These are phyloP conservation scores for Mycena polygramma DNA, from an alignment of 768 basidiomycete genomes.

Conservation along the genomic window DNA sequence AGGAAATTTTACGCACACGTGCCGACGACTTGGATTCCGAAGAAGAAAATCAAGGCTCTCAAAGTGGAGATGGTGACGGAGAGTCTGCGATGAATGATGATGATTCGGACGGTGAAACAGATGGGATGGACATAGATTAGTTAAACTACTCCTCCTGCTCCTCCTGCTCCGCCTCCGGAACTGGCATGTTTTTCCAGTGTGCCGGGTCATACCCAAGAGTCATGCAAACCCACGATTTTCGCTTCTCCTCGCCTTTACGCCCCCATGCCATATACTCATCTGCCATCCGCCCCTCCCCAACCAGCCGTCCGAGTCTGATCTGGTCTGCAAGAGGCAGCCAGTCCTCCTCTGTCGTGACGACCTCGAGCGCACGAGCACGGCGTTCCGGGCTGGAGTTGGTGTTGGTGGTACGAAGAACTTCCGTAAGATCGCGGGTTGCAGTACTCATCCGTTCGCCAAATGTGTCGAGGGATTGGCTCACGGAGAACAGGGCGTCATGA, in stretches of 20 bases:
- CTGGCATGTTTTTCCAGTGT: too few relatives aligned
- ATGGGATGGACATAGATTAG: too few relatives aligned
- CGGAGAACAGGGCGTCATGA: not conserved
- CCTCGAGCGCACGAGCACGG: slow-evolving; percentile 3
- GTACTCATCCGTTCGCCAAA: slow-evolving; percentile 12
- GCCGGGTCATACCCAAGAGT: too few relatives aligned
- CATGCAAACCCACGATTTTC: slow-evolving; percentile 7
- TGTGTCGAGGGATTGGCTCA: slow-evolving; percentile 11
- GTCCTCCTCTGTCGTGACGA: not conserved
- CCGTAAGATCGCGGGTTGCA: slow-evolving; percentile 6
- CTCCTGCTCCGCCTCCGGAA: too few relatives aligned
- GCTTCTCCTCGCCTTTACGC: not conserved
- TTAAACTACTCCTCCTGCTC: too few relatives aligned
- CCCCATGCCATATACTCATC: slow-evolving; percentile 14
- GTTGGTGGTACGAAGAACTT: slow-evolving; percentile 12
- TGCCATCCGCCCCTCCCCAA: slow-evolving; percentile 9
- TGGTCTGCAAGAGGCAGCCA: not conserved
- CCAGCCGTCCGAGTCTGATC: slow-evolving; percentile 1
- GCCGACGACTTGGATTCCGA: not conserved
- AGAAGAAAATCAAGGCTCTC: too few relatives aligned
- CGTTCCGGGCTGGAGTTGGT: slow-evolving; percentile 20
- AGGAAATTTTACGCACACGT: not conserved
- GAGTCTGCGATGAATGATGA: too few relatives aligned
- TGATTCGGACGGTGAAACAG: too few relatives aligned
- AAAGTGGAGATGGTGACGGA: too few relatives aligned